Evolutionary conservation across 345 rosid genomes (phyloP).

Genomic region (Euphorbia lathyris): DNA sequence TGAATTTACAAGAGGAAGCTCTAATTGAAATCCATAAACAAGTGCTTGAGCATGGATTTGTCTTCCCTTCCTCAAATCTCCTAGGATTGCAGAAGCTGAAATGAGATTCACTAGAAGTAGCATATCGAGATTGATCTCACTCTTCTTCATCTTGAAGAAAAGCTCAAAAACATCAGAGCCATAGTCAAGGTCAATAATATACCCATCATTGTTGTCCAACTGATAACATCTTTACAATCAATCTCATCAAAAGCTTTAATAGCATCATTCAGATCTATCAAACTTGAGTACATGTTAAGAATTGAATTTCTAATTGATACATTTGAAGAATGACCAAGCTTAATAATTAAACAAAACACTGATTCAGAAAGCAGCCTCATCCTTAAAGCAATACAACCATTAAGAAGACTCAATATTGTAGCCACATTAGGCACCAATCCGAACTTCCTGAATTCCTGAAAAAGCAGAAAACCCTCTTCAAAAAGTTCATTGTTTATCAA

Average conservation of each 20-base stretch:
- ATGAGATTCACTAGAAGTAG: constrained; percentile 36
- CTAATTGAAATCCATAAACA: constrained; percentile 23
- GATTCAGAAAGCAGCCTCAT: constrained; percentile 27
- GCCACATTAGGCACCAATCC: constrained; percentile 34
- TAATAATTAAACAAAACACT: constrained; percentile 32
- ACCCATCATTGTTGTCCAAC: constrained; percentile 44
- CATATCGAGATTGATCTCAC: constrained; percentile 23
- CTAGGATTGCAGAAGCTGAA: constrained; percentile 33
- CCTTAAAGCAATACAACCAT: constrained; percentile 31
- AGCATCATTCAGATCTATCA: constrained; percentile 34
- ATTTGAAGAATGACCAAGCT: constrained; percentile 32
- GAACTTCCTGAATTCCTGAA: constrained; percentile 26
- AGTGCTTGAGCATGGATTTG: constrained; percentile 40
- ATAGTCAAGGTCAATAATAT: constrained; percentile 32
- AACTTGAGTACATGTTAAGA: constrained; percentile 40
- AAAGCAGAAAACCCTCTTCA: constrained; percentile 28
- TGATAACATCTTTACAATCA: constrained; percentile 37
- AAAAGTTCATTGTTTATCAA: constrained; percentile 27
- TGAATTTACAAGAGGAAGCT: constrained; percentile 36
- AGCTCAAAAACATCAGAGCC: constrained; percentile 30
- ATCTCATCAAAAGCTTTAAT: constrained; percentile 26
- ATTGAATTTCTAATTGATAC: constrained; percentile 33
- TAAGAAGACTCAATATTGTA: constrained; percentile 27
- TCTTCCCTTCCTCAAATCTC: constrained; percentile 40
- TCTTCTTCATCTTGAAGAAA: constrained; percentile 28